These are phyloP conservation scores for Primulina huaijiensis DNA, from an alignment of 257 asterid species.

Conservation along the genomic window DNA sequence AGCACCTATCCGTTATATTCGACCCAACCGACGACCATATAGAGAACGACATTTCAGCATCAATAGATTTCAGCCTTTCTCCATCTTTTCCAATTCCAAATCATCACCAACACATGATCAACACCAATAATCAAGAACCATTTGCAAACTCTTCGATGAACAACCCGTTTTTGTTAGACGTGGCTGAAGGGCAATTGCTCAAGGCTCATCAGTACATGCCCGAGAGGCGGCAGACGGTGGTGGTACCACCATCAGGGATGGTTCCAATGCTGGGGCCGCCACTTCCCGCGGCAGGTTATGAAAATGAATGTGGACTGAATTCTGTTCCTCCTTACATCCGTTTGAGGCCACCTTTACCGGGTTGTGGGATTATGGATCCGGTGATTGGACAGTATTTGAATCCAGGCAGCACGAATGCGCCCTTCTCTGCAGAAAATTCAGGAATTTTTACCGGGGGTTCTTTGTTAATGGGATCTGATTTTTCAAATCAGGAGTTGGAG, in stretches of 20 bases:
- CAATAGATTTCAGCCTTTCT: conserved; percentile 64
- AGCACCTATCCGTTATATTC: conserved; percentile 36
- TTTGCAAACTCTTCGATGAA: conserved; percentile 34
- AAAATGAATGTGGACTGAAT: conserved; percentile 46
- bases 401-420: conserved; percentile 35
- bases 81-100: conserved; percentile 38
- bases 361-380: conserved; percentile 51
- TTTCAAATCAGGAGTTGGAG: conserved; percentile 60
- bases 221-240: conserved; percentile 21
- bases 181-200: conserved; percentile 25
- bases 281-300: conserved; percentile 35
- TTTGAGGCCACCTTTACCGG: conserved; percentile 34
- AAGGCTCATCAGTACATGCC: conserved; percentile 28
- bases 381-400: conserved; percentile 40
- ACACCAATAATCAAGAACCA: conserved; percentile 37
- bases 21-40: conserved; percentile 44
- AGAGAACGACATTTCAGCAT: conserved; percentile 72
- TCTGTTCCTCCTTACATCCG: conserved; percentile 43
- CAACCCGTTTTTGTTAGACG: conserved; percentile 26
- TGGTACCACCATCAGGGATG: neutral
- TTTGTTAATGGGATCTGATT: conserved; percentile 46
- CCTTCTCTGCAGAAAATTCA: conserved; percentile 43
- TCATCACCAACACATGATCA: conserved; percentile 39
- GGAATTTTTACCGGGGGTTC: conserved; percentile 41
- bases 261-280: conserved; percentile 42